These are phyloP conservation scores for Piedraia hortae DNA, from an alignment of 2,329 filamentous ascomycete species.

Conservation along the genomic window DNA sequence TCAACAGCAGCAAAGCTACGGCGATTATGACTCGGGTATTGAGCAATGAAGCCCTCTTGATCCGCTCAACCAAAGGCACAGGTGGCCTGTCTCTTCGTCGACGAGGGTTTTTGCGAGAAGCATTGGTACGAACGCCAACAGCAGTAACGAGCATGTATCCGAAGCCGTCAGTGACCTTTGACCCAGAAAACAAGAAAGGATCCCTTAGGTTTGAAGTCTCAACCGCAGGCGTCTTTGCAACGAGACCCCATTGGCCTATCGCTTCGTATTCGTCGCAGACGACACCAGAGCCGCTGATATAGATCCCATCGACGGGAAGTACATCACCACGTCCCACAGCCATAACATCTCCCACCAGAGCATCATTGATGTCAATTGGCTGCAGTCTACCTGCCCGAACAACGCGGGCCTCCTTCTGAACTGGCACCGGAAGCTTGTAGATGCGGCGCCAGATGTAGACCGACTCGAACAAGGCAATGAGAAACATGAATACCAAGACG, in stretches of 20 bases:
- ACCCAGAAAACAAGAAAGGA: conserved; percentile 69
- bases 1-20: conserved; percentile 53
- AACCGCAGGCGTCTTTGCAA: conserved; percentile 37
- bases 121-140: conserved; percentile 45
- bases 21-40: conserved; percentile 54
- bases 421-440: conserved; percentile 51
- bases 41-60: conserved; percentile 52
- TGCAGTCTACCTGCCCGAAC: conserved; percentile 44
- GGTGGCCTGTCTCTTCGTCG: conserved; percentile 51
- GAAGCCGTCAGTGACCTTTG: conserved; percentile 48
- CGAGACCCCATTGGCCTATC: conserved; percentile 46
- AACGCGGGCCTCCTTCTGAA: conserved; percentile 56
- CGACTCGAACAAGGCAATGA: conserved; percentile 52
- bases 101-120: too few relatives aligned
- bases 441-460: conserved; percentile 64
- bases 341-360: conserved; percentile 48
- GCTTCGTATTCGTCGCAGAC: conserved; percentile 50
- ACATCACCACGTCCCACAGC: conserved; percentile 47
- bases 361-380: conserved; percentile 41
- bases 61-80: conserved; percentile 50
- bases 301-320: conserved; percentile 43
- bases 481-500: conserved; percentile 46
- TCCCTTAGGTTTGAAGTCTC: conserved; percentile 43
- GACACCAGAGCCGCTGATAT: conserved; percentile 38
- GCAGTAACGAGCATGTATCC: conserved; percentile 52